Conservation (phyloP, 257 asterid genomes). For the Plantago elongata region DNA sequence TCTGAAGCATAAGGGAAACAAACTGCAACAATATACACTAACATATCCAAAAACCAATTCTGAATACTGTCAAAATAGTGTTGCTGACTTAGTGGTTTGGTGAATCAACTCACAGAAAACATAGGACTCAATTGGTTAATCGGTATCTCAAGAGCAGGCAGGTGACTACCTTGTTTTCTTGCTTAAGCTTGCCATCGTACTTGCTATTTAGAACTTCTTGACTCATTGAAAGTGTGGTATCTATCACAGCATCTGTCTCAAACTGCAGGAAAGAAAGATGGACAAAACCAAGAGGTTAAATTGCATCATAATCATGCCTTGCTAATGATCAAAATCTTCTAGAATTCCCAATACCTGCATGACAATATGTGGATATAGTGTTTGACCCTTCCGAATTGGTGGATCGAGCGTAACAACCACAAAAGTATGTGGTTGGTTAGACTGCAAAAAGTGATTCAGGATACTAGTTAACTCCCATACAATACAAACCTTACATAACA, state of each 20-base stretch:
- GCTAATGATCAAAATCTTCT: not conserved
- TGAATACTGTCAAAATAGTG: not conserved
- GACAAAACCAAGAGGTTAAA: conserved; percentile 8
- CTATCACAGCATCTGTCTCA: conserved; percentile 72
- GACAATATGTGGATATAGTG: conserved; percentile 90
- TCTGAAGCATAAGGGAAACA: conserved; percentile 4
- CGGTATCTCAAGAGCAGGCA: conserved; percentile 3
- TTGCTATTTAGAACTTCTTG: conserved; percentile 70
- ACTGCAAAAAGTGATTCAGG: conserved; percentile 44
- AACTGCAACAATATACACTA: conserved; percentile 4
- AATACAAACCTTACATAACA: conserved; percentile 9
- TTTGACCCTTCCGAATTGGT: conserved; percentile 97
- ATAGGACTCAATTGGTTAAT: conserved; percentile 2
- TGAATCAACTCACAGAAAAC: not conserved
- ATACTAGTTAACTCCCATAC: not conserved
- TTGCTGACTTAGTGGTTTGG: not conserved
- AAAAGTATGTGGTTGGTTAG: conserved; percentile 87
- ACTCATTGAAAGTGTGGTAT: conserved; percentile 55
- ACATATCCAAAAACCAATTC: not conserved
- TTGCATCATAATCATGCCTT: conserved; percentile 6
- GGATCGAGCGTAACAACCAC: conserved; percentile 95
- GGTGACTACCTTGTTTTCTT: conserved; percentile 56
- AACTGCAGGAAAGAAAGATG: conserved; percentile 42
- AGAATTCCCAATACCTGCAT: conserved; percentile 69
- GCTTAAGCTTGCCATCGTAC: conserved; percentile 72